Base-by-base conservation (phyloP, 331 rosid genomes). In the Malus hybrid region DNA sequence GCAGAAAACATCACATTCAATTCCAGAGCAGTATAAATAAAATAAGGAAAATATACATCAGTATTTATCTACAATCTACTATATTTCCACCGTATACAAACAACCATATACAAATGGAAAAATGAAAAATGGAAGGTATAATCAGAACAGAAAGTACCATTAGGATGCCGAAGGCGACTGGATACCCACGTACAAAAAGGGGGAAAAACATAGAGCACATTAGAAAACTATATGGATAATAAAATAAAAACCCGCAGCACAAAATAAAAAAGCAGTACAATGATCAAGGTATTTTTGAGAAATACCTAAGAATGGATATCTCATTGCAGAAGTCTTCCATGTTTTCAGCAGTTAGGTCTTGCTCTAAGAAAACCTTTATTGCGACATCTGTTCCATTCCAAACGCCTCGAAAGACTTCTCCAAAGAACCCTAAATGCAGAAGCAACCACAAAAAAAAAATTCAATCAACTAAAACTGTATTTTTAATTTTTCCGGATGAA, bases 381-480 rank as follows among this genome's bases (percentile, higher is more conserved):
- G 99, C 99, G 65, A 95, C 99, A 69, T 92, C 98, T 61, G 98
- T 95, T 77, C 99, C 99, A 76, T 95, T 92, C 99, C 99, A 95
- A 70, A 86, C 75, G 59, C 99, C 97, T 52, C 93, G 97, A 78
- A 95, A 95, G 74, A 95, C 99, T 81, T 95, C 99, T 76, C 99
- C 99, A 77, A 95, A 95, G 86, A 92, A 95, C n/a, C 99, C 99
- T 95, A 73, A 64, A 73, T 66, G 52, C 65, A 63, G 31, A 64
- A n/a, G 62, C 48, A 63, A 62, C 10, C 15, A 64, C 6, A 63
- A 42, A 42, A 42, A 29, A 29, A 10, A 29, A 12, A 10, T 10
- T 60, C 29, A 46, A 18, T 27, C 10, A 29, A 31, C 13, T 48
- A 19, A 27, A 44, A 63, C 50, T 29, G 60, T 27, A 28, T 12